These are phyloP conservation scores for Dactylorhiza incarnata DNA, from an alignment of 106 monocot genomes.

Conservation along the genomic window DNA sequence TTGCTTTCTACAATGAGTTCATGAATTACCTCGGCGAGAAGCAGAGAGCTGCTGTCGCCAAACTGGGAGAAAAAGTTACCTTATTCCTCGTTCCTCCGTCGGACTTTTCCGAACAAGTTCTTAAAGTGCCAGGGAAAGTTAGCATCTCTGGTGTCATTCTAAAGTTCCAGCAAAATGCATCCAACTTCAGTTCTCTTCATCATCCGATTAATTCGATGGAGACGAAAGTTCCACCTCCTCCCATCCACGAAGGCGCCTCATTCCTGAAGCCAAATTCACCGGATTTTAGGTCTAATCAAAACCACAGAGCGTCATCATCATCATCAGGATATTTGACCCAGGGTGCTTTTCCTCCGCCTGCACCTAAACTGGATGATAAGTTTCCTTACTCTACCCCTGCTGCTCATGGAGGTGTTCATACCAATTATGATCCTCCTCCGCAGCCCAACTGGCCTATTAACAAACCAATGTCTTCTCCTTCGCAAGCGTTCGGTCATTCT, in stretches of 20 bases:
- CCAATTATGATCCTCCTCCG: constrained; percentile 16
- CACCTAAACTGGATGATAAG: constrained; percentile 10
- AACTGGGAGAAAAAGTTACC: constrained; percentile 73
- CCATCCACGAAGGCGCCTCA: constrained; percentile 18
- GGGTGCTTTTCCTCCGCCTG: constrained; percentile 10
- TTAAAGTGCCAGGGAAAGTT: constrained; percentile 93
- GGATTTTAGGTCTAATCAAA: constrained; percentile 23
- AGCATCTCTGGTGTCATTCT: constrained; percentile 94
- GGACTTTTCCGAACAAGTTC: constrained; percentile 82
- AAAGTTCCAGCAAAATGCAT: constrained; percentile 55
- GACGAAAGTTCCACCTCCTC: constrained; percentile 13
- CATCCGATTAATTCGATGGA: constrained; percentile 28
- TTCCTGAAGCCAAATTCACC: constrained; percentile 27
- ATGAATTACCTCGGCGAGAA: constrained; percentile 90
- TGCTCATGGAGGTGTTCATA: constrained; percentile 18
- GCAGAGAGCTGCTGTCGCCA: constrained; percentile 83
- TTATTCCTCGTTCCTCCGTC: constrained; percentile 93
- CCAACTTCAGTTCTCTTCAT: constrained; percentile 32
- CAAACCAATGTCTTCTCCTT: constrained; percentile 1
- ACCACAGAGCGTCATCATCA: constrained; percentile 27
- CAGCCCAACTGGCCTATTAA: constrained; percentile 25
- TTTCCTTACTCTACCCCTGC: constrained; percentile 13
- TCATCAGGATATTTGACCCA: constrained; percentile 25
- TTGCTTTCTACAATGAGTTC: constrained; percentile 81
- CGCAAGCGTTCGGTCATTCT: constrained; percentile 18